These are phyloP conservation scores for Brassica napus DNA, from an alignment of 345 rosid species.

Conservation along the genomic window DNA sequence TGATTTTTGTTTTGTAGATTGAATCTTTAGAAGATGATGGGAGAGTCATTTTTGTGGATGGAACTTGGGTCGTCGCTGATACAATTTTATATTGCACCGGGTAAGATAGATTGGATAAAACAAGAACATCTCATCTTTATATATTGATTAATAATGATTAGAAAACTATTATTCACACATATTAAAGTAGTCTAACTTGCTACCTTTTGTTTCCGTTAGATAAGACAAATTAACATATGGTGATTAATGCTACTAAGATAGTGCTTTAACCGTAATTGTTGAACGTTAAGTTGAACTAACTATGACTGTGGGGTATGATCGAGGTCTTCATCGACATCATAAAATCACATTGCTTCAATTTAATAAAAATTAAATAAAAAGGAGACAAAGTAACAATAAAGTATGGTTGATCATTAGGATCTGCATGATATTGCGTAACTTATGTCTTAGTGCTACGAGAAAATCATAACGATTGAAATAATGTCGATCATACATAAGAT, in stretches of 20 bases:
- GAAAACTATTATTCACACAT: background rate
- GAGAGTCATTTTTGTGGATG: conserved; percentile 57
- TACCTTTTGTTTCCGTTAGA: conserved; percentile 20
- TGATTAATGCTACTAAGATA: background rate
- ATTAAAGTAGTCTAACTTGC: background rate
- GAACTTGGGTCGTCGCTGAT: conserved; percentile 63
- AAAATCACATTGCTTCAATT: conserved; percentile 9
- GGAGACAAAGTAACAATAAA: background rate
- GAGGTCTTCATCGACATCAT: conserved; percentile 29
- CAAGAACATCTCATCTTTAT: background rate
- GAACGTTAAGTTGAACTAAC: too few species aligned
- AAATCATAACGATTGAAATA: conserved; percentile 9
- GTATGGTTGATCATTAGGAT: conserved; percentile 5
- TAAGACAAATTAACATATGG: conserved; percentile 21
- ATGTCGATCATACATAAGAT: background rate
- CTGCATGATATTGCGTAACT: conserved; percentile 29
- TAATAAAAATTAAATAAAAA: background rate
- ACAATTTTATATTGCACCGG: conserved; percentile 89
- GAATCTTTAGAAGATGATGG: conserved; percentile 71
- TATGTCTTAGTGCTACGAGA: conserved; percentile 3
- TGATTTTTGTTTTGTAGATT: conserved; percentile 48
- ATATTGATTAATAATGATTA: background rate
- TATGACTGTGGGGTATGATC: conserved; percentile 21
- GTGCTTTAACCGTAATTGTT: background rate
- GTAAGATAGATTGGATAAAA: conserved; percentile 45